Evolutionary conservation across 2,329 filamentous ascomycete species (phyloP), one percentile per base, ranked within the genome.

Genomic region (Penicillium sp.): DNA sequence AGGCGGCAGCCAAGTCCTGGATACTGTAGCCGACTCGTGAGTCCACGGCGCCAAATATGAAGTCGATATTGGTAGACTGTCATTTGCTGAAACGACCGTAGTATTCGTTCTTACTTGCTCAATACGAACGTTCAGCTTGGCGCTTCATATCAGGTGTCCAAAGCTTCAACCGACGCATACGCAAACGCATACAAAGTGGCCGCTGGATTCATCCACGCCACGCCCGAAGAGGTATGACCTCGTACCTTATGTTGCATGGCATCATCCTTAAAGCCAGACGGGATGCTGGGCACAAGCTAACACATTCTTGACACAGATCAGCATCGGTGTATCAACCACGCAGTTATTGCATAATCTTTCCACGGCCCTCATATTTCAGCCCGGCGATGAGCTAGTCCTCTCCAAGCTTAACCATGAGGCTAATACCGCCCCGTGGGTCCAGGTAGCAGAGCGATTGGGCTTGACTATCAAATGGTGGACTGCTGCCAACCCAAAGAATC

Each of bases 321-420:
- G 50, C 43, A 80, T 91, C 50, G 89, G 89, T 1, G 75, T 86
- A 0, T 90, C 89, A 2, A 89, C 89, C 0, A 92, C 89, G 0
- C 88, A 91, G 67, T 81, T 92, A 9, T 83, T 91, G 63, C 84
- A 88, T 60, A 92, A 92, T 67, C 79, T 92, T 14, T 82, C 84
- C 0, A 77, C 77, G 21, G 75, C 82, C 2, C 71, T 88, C 5
- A 63, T 69, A 10, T 83, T 87, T 65, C 63, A 75, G 10, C 67
- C 77, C 2, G 83, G 83, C 41, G 83, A 86, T 55, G 87, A 90
- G 66, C 79, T 93, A 45, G 76, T 94, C 57, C 66, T 92, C 10
- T 90, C 88, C 0, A 81, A 81, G 53, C 76, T 91, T 50, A 89
- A 92, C 68, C 89, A 93, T 65, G 89, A 92, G 73, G 86, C 89